Conservation (phyloP, 2,329 filamentous ascomycete genomes). For the Ophiostoma sp. region DNA sequence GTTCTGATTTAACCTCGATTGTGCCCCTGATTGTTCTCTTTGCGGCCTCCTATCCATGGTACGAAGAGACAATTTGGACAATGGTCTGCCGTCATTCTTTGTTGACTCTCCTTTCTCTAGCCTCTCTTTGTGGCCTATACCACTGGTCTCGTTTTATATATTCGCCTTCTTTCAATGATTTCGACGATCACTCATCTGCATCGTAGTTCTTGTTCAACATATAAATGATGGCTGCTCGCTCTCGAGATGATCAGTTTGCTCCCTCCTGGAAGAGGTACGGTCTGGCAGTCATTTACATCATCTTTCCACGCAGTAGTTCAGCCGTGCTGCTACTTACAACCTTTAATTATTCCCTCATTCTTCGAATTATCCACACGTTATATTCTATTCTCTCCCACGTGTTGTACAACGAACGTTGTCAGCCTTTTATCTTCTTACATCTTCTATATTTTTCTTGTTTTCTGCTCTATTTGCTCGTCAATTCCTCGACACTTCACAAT, state of each 20-base stretch:
- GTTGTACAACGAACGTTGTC: background rate
- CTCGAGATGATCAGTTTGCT: constrained; percentile 7
- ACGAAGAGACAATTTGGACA: background rate
- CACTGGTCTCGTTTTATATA: background rate
- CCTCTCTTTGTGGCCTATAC: background rate
- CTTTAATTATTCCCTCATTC: background rate
- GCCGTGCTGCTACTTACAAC: constrained; percentile 22
- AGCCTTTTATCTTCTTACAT: background rate
- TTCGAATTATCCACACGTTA: background rate
- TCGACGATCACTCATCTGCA: constrained; percentile 7
- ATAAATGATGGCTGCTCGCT: constrained; percentile 13
- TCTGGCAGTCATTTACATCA: background rate
- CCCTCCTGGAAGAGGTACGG: background rate
- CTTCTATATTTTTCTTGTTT: background rate
- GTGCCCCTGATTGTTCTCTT: constrained; percentile 12
- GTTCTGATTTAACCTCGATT: background rate
- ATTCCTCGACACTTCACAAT: background rate
- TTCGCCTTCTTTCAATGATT: background rate
- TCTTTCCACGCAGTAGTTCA: constrained; percentile 18
- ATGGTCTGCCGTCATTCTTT: background rate
- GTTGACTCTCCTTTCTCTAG: background rate
- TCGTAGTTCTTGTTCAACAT: constrained; percentile 9
- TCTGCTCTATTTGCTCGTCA: background rate
- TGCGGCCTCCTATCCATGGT: background rate
- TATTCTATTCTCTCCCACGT: background rate